Conservation (phyloP, 2,329 filamentous ascomycete species). For the Phaeosphaeriaceae sp. region DNA sequence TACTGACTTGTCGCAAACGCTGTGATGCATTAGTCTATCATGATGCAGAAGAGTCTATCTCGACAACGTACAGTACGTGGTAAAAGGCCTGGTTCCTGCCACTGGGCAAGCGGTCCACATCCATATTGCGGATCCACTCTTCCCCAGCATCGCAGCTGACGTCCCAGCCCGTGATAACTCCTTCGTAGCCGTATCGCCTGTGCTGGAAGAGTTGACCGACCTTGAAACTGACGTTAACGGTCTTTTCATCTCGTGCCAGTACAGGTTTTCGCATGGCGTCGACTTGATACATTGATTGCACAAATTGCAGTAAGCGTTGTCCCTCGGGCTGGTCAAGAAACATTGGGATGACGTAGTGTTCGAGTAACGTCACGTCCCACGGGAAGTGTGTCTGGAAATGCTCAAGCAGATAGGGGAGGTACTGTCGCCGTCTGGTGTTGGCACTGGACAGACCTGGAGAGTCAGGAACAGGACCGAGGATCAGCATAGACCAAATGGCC, state of each 20-base stretch:
- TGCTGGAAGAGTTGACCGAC: slow-evolving; percentile 88
- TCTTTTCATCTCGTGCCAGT: slow-evolving; percentile 16
- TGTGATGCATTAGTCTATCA: slow-evolving; percentile 37
- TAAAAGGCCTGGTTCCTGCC: slow-evolving; percentile 78
- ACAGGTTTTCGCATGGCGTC: slow-evolving; percentile 61
- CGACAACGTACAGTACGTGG: slow-evolving; percentile 76
- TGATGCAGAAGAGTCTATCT: neutral
- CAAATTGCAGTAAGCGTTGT: slow-evolving; percentile 59
- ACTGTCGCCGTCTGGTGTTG: slow-evolving; percentile 57
- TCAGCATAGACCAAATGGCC: slow-evolving; percentile 71
- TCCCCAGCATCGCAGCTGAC: slow-evolving; percentile 64
- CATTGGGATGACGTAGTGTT: slow-evolving; percentile 71
- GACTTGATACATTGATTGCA: slow-evolving; percentile 62
- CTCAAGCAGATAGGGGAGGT: slow-evolving; percentile 69
- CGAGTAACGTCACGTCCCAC: slow-evolving; percentile 75
- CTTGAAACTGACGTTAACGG: slow-evolving; percentile 37
- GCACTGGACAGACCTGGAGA: slow-evolving; percentile 20
- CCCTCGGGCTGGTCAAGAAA: slow-evolving; percentile 61
- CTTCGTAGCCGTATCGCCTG: slow-evolving; percentile 78
- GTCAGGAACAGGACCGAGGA: slow-evolving; percentile 47
- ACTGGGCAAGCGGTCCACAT: slow-evolving; percentile 64
- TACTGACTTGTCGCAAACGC: slow-evolving; percentile 70
- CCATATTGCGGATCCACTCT: slow-evolving; percentile 69
- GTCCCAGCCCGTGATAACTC: slow-evolving; percentile 89
- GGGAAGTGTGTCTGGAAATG: slow-evolving; percentile 70